Base-by-base conservation (phyloP, 345 rosid species). In the Jatropha curcas region DNA sequence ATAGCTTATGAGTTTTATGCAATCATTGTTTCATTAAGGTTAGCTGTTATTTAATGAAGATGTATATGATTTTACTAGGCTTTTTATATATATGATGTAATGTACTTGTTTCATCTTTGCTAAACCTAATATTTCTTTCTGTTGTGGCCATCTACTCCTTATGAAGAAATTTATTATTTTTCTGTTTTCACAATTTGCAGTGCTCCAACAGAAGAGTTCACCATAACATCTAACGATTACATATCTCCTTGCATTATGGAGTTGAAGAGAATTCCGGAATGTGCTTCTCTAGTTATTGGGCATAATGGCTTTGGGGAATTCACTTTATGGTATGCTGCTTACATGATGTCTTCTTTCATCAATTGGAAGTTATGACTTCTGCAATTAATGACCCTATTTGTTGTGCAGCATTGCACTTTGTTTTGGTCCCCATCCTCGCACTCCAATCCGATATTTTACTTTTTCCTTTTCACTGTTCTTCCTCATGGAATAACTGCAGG, bases 231-330 rank as follows among this genome's bases (percentile, higher is more conserved):
- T 56, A 81, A 79, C 69, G 85, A 84, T 73, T 74, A 72, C 76
- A 62, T 75, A 69, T 79, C 85, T 67, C 80, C 93, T 65, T 74
- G 85, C 85, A 84, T 89, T 70, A 76, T 88, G 75, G 97, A 87
- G 70, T 73, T 95, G 85, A 88, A 88, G 87, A 88, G 83, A 77
- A 84, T 92, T 75, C 90, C 92, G 8, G 81, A 85, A 46, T 81
- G 78, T 87, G 81, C 84, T 55, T 74, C 77, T 81, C 84, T 92
- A 19, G 81, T 94, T 65, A 68, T 92, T 22, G 97, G 98, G 70
- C 93, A 85, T 77, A 84, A 87, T 77, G 94, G 88, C 78, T 74
- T 80, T 73, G 96, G 92, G 67, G 94, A 92, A 74, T 94, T 94
- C 77, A 83, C 81, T 57, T 7, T 94, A 74, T 92, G 99, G 98